Base-by-base conservation (phyloP, 192 early-diverging fungal genomes). In the Chytriomyces sp. region DNA sequence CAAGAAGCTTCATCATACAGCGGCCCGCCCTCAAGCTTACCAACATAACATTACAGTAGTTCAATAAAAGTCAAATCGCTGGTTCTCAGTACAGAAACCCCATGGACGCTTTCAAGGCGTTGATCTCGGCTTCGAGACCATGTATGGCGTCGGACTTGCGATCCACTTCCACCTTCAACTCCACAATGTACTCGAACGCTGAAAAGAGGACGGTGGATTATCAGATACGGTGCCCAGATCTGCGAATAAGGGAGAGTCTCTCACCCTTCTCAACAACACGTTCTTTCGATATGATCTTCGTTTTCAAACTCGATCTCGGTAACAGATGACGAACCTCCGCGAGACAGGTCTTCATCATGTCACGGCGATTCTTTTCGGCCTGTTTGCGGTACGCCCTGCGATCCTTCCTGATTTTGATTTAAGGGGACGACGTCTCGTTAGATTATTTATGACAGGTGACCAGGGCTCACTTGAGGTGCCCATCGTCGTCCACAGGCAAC, bases 151-250 rank as follows among this genome's bases (percentile, higher is more conserved):
- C 6, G 0, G n/a, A 38, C 40, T 64, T 64, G 39, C 25, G 28
- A 0, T 17, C 22, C n/a, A 17, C 22, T 6, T 22, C 12, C 49
- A 22, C n/a, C 28, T 64, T 17, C n/a, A 64, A 30, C 40, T 64
- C 62, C 28, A 34, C 62, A 64, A 64, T 64, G 28, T 64, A 64
- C 49, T 64, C 62, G 32, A 34, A 22, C 31, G 62, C 62, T 64
- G 2, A 3, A 12, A 40, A 26, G 7, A 33, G 5, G 17, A n/a
- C 12, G 26, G 6, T 26, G 49, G 30, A 39, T 8, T 41, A 17
- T 17, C 30, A 57, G 28, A 30, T 12, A 26, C 28, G 10, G n/a
- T 26, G 1, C 55, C 17, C 2, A 44, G 4, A 64, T 3, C 12
- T 26, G 22, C 1, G 40, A 64, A 64, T 44, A 33, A n/a, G 5